These are phyloP conservation scores for Botrytis medusae DNA, from an alignment of 2,329 filamentous ascomycete genomes.

Conservation along the genomic window DNA sequence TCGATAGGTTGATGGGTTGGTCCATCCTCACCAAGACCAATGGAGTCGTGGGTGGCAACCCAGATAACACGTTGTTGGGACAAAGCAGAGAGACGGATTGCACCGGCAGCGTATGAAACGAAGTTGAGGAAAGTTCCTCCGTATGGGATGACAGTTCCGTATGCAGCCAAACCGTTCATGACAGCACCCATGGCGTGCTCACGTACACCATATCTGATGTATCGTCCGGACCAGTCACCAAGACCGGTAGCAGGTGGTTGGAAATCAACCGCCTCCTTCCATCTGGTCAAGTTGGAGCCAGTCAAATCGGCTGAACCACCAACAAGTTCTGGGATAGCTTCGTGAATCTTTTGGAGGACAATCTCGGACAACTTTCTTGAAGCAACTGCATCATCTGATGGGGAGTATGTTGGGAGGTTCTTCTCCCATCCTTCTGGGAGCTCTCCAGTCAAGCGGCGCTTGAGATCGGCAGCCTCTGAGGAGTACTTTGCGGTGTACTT, in stretches of 20 bases:
- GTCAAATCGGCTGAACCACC: slow-evolving; percentile 98
- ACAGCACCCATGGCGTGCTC: slow-evolving; percentile 91
- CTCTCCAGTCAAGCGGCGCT: slow-evolving; percentile 75
- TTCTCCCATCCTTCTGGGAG: slow-evolving; percentile 98
- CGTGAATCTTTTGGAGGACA: slow-evolving; percentile 85
- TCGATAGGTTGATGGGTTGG: slow-evolving; percentile 99
- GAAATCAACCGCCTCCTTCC: slow-evolving; percentile 97
- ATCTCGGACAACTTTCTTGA: slow-evolving; percentile 96
- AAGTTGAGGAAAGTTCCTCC: slow-evolving; percentile 99
- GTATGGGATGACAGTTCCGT: slow-evolving; percentile 92
- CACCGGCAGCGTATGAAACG: slow-evolving; percentile 94
- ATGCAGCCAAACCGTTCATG: slow-evolving; percentile 93
- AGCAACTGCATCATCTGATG: slow-evolving; percentile 78
- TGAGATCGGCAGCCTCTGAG: slow-evolving; percentile 75
- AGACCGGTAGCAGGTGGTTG: slow-evolving; percentile 84
- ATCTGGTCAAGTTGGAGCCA: slow-evolving; percentile 96
- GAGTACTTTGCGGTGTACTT: slow-evolving; percentile 81
- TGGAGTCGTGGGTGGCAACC: slow-evolving; percentile 98
- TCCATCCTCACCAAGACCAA: slow-evolving; percentile 97
- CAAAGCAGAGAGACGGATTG: slow-evolving; percentile 89
- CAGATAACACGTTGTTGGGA: slow-evolving; percentile 90
- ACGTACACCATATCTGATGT: slow-evolving; percentile 88
- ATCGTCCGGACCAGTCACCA: slow-evolving; percentile 87
- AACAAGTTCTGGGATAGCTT: slow-evolving; percentile 81
- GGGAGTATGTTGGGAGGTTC: slow-evolving; percentile 85